Evolutionary conservation across 2,329 filamentous ascomycete species (phyloP).

Genomic region (Aspergillus fischeri): DNA sequence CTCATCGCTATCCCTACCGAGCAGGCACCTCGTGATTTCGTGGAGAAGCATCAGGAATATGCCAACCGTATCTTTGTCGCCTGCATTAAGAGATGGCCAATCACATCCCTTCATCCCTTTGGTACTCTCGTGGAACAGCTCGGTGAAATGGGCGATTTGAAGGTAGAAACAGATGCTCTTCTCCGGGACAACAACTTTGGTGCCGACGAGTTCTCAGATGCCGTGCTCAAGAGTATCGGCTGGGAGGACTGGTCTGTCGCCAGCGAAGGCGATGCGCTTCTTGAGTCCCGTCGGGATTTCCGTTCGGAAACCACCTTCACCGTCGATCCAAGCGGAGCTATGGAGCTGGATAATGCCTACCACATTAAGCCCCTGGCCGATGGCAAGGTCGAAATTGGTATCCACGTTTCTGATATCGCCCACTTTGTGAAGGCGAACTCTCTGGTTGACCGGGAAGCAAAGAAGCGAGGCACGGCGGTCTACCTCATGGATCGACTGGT

Average conservation of each 20-base stretch:
- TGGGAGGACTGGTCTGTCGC: slow-evolving; percentile 86
- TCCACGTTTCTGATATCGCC: slow-evolving; percentile 91
- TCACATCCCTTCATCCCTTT: slow-evolving; percentile 98
- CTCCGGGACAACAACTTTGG: slow-evolving; percentile 98
- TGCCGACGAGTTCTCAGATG: slow-evolving; percentile 95
- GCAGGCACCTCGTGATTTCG: slow-evolving; percentile 94
- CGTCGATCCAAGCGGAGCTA: slow-evolving; percentile 81
- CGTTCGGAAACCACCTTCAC: slow-evolving; percentile 85
- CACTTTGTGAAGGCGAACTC: slow-evolving; percentile 97
- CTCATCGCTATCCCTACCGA: slow-evolving; percentile 97
- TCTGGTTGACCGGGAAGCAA: slow-evolving; percentile 91
- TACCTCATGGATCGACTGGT: slow-evolving; percentile 88
- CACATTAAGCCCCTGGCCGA: slow-evolving; percentile 82
- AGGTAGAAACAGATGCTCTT: slow-evolving; percentile 95
- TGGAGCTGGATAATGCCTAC: slow-evolving; percentile 86
- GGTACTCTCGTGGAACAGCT: slow-evolving; percentile 96
- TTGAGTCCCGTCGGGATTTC: slow-evolving; percentile 82
- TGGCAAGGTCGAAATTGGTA: slow-evolving; percentile 86
- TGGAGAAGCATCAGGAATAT: slow-evolving; percentile 97
- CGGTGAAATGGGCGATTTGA: slow-evolving; percentile 93
- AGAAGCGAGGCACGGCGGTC: slow-evolving; percentile 94
- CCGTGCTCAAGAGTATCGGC: slow-evolving; percentile 86
- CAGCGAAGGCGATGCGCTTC: slow-evolving; percentile 71
- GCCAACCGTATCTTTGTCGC: slow-evolving; percentile 97
- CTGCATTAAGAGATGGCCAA: slow-evolving; percentile 99